Evolutionary conservation across 352 stramenopile genomes (phyloP), one percentile per base, ranked within the genome.

Genomic region (Hyphochytrium catenoides): DNA sequence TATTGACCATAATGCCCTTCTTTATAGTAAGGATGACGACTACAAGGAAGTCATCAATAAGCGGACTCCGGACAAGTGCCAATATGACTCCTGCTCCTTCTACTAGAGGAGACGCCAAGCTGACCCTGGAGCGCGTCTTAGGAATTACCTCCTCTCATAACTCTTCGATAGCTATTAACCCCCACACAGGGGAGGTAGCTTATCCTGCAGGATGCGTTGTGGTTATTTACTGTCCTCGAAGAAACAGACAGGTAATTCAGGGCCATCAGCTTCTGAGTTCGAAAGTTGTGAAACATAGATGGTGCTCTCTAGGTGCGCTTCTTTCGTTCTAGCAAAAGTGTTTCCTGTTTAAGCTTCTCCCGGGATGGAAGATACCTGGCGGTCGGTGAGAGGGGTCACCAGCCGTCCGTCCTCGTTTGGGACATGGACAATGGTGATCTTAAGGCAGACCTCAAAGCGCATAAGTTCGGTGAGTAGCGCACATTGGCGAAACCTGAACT

Each of bases 231-330:
- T 82, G 77, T 50, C 39, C 78, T 18, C 51, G 66, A 0, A 49
- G 69, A 24, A 73, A 83, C 49, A 82, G 79, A 27, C 73, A 88
- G 28, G n/a, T n/a, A n/a, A n/a, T n/a, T n/a, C n/a, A n/a, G n/a
- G n/a, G n/a, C n/a, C n/a, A n/a, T n/a, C n/a, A n/a, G n/a, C n/a
- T n/a, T n/a, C n/a, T n/a, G n/a, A n/a, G n/a, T n/a, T n/a, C n/a
- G n/a, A n/a, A n/a, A n/a, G n/a, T n/a, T n/a, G n/a, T n/a, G n/a
- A n/a, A n/a, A n/a, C n/a, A n/a, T n/a, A n/a, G n/a, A n/a, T n/a
- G n/a, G n/a, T n/a, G n/a, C n/a, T n/a, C n/a, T n/a, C n/a, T n/a
- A n/a, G n/a, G 61, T 77, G 41, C 59, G 67, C 2, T 88, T 84
- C 51, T 84, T 84, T 47, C 70, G 69, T 29, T 69, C 81, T 2